Conservation (phyloP, 2,329 filamentous ascomycete genomes). For the Neopestalotiopsis sp. region DNA sequence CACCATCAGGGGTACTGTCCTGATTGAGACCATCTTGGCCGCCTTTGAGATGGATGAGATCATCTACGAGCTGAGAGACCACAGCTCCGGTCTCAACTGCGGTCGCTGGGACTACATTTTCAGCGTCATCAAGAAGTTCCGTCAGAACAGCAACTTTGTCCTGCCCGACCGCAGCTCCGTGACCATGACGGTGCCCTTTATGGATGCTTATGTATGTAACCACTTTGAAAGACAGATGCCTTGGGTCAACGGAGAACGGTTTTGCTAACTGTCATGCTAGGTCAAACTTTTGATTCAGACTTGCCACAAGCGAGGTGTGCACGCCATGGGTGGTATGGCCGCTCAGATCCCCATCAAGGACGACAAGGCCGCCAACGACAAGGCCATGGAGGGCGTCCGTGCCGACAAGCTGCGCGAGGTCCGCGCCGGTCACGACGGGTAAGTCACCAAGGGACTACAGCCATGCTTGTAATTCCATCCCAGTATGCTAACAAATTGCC, state of each 20-base stretch:
- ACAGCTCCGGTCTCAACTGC: slow-evolving; percentile 96
- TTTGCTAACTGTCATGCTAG: slow-evolving; percentile 21
- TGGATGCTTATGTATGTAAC: slow-evolving; percentile 79
- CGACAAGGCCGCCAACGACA: slow-evolving; percentile 87
- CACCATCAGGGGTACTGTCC: slow-evolving; percentile 90
- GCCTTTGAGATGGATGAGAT: slow-evolving; percentile 99
- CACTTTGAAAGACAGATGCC: not conserved
- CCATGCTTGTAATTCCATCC: not conserved
- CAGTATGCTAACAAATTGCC: not conserved
- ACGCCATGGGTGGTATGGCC: slow-evolving; percentile 98
- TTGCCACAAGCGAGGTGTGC: slow-evolving; percentile 94
- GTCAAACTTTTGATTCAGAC: slow-evolving; percentile 97
- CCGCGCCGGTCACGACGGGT: slow-evolving; percentile 87
- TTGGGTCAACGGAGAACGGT: not conserved
- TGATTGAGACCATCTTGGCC: slow-evolving; percentile 97
- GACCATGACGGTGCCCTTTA: slow-evolving; percentile 98
- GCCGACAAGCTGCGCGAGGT: slow-evolving; percentile 97
- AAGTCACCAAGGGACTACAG: not conserved
- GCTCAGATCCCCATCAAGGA: slow-evolving; percentile 99
- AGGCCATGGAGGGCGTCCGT: slow-evolving; percentile 90
- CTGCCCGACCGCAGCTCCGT: slow-evolving; percentile 89
- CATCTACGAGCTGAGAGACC: slow-evolving; percentile 97
- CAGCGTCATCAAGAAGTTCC: slow-evolving; percentile 99
- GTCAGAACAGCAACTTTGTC: slow-evolving; percentile 89
- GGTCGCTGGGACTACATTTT: slow-evolving; percentile 99